These are phyloP conservation scores for Camellia granthamiana DNA, from an alignment of 148 eudicot genomes.

Conservation along the genomic window DNA sequence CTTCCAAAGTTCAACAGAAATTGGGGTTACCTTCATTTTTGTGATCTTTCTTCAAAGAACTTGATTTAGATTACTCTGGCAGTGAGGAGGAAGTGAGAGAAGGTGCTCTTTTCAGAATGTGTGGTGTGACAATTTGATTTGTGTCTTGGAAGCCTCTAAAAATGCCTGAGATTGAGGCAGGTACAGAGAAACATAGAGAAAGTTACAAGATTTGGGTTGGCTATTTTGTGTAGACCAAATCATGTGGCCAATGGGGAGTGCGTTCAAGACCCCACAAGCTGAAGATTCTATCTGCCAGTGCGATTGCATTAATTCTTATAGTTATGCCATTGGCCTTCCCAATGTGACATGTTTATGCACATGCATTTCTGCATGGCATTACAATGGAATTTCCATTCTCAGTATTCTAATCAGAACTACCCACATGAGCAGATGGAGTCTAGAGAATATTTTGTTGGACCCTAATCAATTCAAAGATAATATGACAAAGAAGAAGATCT, in stretches of 20 bases:
- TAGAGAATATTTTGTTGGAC: background rate
- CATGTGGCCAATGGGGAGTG: conserved; percentile 20
- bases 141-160: conserved; percentile 10
- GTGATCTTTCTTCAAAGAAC: conserved; percentile 21
- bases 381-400: background rate
- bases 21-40: conserved; percentile 64
- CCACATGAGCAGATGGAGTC: background rate
- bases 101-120: conserved; percentile 24
- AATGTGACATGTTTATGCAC: background rate
- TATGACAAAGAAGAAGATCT: conserved; percentile 5
- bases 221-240: conserved; percentile 24
- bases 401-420: background rate
- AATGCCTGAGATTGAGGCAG: conserved; percentile 21
- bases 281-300: conserved; percentile 6
- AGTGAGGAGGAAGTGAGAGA: conserved; percentile 18
- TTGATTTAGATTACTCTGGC: conserved; percentile 27
- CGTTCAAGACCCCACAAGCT: conserved; percentile 36
- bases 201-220: conserved; percentile 40
- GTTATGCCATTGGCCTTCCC: background rate
- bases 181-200: conserved; percentile 43
- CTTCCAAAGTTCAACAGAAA: background rate
- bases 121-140: background rate
- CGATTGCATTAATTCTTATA: background rate
- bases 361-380: conserved; percentile 6
- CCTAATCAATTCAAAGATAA: conserved; percentile 1